phyloP scores from a whole-genome alignment of 164 flowering plant species.

The Magnolia changhungtana region DNA sequence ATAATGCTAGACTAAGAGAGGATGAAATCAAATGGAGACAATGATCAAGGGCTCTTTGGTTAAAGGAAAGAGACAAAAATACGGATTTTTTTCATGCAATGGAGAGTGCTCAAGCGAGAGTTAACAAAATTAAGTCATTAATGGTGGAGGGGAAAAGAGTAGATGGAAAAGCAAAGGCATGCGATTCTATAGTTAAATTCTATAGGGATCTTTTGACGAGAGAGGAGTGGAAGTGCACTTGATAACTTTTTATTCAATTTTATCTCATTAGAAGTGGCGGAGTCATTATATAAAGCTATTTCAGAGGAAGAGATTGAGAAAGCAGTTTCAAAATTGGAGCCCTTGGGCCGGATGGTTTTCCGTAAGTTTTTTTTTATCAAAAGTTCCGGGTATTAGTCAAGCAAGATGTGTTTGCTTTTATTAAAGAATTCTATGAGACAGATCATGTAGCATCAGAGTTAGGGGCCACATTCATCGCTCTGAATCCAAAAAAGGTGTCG shows the following conservation, averaged over 20 bases:
- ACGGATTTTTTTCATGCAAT: background rate
- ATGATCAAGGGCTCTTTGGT: background rate
- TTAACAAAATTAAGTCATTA: background rate
- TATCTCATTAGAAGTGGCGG: background rate
- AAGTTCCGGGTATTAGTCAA: background rate
- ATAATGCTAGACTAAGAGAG: background rate
- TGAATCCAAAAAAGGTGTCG: background rate
- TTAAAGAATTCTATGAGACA: background rate
- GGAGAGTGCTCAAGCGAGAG: background rate
- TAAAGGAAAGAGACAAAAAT: background rate
- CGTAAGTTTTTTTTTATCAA: background rate
- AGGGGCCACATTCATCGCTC: background rate
- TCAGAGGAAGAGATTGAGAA: background rate
- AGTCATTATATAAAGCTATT: background rate
- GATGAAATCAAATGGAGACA: conserved; percentile 4
- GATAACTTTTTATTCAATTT: background rate
- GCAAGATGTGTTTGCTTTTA: background rate
- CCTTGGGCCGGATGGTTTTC: background rate
- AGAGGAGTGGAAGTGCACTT: background rate
- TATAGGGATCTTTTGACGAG: background rate
- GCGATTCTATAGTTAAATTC: background rate
- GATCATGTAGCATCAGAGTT: background rate
- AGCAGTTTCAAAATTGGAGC: background rate
- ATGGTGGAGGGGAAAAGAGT: background rate
- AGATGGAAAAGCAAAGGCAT: too few relatives aligned